These are phyloP conservation scores for Acer yangbiense DNA, from an alignment of 345 rosid species.

Conservation along the genomic window DNA sequence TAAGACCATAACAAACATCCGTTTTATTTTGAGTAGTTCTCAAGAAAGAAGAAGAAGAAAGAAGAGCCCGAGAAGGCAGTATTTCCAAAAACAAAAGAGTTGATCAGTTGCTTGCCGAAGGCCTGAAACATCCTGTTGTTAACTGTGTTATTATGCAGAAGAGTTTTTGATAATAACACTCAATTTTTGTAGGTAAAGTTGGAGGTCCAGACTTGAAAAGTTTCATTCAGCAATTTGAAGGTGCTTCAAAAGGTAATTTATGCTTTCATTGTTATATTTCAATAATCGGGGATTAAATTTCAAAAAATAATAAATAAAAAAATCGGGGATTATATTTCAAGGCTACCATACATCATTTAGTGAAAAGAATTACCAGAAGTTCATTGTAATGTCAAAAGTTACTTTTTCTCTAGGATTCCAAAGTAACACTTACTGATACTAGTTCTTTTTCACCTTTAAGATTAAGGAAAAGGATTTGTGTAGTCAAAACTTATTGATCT, in stretches of 20 bases:
- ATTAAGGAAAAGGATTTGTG: background rate
- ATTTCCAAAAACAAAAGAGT: slow-evolving; percentile 10
- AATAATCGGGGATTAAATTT: no score
- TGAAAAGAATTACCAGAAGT: slow-evolving; percentile 5
- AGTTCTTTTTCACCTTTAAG: background rate
- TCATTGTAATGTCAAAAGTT: background rate
- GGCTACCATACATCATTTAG: slow-evolving; percentile 7
- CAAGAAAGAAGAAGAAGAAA: slow-evolving; percentile 68
- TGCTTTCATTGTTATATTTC: slow-evolving; percentile 5
- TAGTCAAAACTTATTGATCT: background rate
- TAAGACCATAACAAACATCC: slow-evolving; percentile 8
- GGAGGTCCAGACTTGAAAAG: slow-evolving; percentile 87
- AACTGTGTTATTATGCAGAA: slow-evolving; percentile 4
- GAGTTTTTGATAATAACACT: slow-evolving; percentile 12
- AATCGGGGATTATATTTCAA: background rate
- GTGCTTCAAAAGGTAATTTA: slow-evolving; percentile 57
- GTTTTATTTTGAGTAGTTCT: slow-evolving; percentile 45
- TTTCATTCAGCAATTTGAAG: slow-evolving; percentile 79
- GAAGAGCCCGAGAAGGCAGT: slow-evolving; percentile 67
- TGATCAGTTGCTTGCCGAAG: slow-evolving; percentile 17
- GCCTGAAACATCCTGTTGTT: slow-evolving; percentile 3
- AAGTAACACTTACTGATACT: background rate
- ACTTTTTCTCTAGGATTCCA: background rate
- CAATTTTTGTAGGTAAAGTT: slow-evolving; percentile 51
- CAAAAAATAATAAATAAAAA: no score